Evolutionary conservation across 2,329 filamentous ascomycete genomes (phyloP).

Genomic region (Trichoderma atrobrunneum): DNA sequence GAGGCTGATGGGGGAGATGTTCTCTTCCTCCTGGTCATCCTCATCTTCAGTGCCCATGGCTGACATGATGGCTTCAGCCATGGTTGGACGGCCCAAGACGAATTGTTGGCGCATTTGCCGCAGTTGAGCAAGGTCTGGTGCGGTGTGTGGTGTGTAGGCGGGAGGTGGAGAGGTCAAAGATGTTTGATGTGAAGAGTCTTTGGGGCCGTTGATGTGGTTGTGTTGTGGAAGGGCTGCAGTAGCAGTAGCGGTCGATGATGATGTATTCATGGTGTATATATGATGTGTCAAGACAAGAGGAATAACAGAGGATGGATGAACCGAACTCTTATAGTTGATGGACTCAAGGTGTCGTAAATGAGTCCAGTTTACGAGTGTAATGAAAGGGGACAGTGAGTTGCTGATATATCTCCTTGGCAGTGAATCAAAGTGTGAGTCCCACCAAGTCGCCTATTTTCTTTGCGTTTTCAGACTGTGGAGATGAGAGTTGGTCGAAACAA

Average conservation of each 20-base stretch:
- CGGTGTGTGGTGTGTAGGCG: slow-evolving; percentile 30
- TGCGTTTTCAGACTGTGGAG: not conserved
- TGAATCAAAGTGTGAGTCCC: not conserved
- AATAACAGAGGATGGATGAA: not conserved
- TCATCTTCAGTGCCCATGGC: not conserved
- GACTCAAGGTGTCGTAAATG: not conserved
- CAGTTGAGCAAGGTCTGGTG: slow-evolving; percentile 20
- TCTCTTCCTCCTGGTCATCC: slow-evolving; percentile 26
- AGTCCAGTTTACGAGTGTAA: not conserved
- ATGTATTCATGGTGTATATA: slow-evolving; percentile 12
- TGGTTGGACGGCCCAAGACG: slow-evolving; percentile 15
- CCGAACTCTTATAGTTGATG: not conserved
- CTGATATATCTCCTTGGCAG: not conserved
- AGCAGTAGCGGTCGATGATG: not conserved
- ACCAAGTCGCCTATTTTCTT: not conserved
- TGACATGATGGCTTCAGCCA: not conserved
- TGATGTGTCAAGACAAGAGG: not conserved
- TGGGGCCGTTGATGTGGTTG: slow-evolving; percentile 19
- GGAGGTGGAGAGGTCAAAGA: slow-evolving; percentile 28
- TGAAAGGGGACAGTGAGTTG: not conserved
- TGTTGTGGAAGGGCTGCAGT: not conserved
- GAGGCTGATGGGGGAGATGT: slow-evolving; percentile 42
- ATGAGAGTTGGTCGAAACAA: not conserved
- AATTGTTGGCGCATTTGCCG: slow-evolving; percentile 19
- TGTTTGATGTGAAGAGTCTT: slow-evolving; percentile 21